Evolutionary conservation across 2,329 filamentous ascomycete species (phyloP), one percentile per base, ranked within the genome.

Genomic region (Pseudogymnoascus sp.): DNA sequence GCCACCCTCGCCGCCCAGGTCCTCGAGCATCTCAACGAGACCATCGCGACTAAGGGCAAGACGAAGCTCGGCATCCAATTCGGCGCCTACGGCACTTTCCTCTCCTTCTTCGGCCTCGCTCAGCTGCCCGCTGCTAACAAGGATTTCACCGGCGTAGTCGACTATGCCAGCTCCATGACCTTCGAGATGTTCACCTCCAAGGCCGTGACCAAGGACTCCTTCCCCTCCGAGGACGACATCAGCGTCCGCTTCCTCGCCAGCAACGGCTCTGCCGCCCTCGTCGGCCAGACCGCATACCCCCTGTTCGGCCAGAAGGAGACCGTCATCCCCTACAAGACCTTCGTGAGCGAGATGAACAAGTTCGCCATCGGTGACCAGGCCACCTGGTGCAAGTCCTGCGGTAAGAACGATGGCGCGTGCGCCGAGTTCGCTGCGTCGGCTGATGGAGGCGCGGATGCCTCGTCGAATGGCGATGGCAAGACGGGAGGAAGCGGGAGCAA

Each of bases 111-210:
- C 70, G 83, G 83, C 6, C 77, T 85, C 16, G 75, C 82, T 5
- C 72, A 78, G 63, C 77, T 86, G 61, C 74, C 76, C 5, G 69
- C 74, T 11, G 79, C 75, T 1, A 82, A 79, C 62, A 66, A 74
- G 1, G 76, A 89, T 71, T 96, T 96, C 77, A 85, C 77, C 62
- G 89, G 89, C 60, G 77, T 96, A 11, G 85, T 87, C n/a, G 87
- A 91, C 75, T 96, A 96, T 69, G 91, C 91, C 4, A 88, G 86
- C 2, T 85, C 85, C 65, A 90, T 96, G 82, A 79, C 79, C 5
- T 92, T 95, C 71, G 92, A 96, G 77, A 76, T 87, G 20, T 77
- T 85, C 60, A 83, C 82, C 60, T 78, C 78, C 65, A 74, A 81
- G 80, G 75, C 76, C 3, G 78, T 74, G 11, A 66, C 70, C 4